Percentiles rank a stretch among this genome's conserved stretches.
phyloP scores from a whole-genome alignment of 306 rosid species.

The Dryas octopetala region DNA sequence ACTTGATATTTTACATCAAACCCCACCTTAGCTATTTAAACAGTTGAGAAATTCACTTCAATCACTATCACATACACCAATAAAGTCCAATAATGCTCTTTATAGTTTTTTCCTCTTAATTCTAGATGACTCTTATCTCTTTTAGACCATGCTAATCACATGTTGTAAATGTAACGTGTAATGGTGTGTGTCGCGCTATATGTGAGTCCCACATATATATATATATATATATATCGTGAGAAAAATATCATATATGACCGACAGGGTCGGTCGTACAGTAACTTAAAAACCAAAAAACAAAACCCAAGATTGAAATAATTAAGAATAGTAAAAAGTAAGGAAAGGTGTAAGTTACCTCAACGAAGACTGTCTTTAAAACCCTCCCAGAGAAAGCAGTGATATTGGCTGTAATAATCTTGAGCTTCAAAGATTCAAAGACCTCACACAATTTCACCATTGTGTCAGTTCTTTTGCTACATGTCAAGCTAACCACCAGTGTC shows the following conservation, averaged over 20 bases:
- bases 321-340: no score
- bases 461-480: slow-evolving; percentile 74
- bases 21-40: neutral
- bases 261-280: no score
- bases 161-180: no score
- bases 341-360: slow-evolving; percentile 50
- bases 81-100: neutral
- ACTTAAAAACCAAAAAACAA: no score
- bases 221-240: no score
- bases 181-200: no score
- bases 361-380: slow-evolving; percentile 79
- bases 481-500: slow-evolving; percentile 73
- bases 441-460: slow-evolving; percentile 91
- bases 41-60: neutral
- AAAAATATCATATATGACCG: no score
- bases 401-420: slow-evolving; percentile 73
- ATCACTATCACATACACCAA: neutral
- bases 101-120: no score
- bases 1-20: neutral
- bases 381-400: slow-evolving; percentile 69
- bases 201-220: no score
- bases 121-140: no score
- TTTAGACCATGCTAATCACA: no score
- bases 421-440: slow-evolving; percentile 87
- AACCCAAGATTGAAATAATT: no score